phyloP scores from a whole-genome alignment of 2,329 filamentous ascomycete species.

The Aspergillus fumigatiaffinis region DNA sequence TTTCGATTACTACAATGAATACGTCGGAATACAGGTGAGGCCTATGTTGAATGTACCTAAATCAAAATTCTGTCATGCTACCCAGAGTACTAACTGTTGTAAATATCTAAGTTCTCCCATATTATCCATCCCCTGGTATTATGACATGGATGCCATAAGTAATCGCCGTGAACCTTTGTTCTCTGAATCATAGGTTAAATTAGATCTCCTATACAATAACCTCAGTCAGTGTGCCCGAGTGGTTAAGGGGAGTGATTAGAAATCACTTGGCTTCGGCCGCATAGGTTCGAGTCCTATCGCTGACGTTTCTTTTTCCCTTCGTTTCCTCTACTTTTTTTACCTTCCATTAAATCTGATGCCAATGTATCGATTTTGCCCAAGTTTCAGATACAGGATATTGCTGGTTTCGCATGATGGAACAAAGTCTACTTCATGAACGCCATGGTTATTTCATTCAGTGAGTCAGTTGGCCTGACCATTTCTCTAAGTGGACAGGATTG shows the following conservation, averaged over 20 bases:
- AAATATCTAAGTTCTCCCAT: too few relatives aligned
- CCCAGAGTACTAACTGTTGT: too few relatives aligned
- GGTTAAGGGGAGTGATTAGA: conserved; percentile 1
- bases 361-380: neutral
- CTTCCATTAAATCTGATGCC: too few relatives aligned
- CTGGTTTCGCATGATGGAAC: conserved; percentile 14
- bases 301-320: neutral
- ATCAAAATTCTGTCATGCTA: too few relatives aligned
- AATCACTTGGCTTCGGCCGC: conserved; percentile 3
- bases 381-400: neutral
- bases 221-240: neutral
- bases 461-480: conserved; percentile 30
- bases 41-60: too few relatives aligned
- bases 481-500: conserved; percentile 33
- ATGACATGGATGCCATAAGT: too few relatives aligned
- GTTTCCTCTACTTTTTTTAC: too few relatives aligned
- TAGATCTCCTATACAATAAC: neutral
- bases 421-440: conserved; percentile 36
- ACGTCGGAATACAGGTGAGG: too few relatives aligned
- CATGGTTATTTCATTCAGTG: conserved; percentile 31
- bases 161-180: too few relatives aligned
- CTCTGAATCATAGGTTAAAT: too few relatives aligned
- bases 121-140: too few relatives aligned
- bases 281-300: conserved; percentile 1
- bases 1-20: too few relatives aligned